Percentiles rank a stretch among this genome's conserved stretches.
These are phyloP conservation scores for Pythium grandisporangium DNA, from an alignment of 352 stramenopile genomes.

Conservation along the genomic window DNA sequence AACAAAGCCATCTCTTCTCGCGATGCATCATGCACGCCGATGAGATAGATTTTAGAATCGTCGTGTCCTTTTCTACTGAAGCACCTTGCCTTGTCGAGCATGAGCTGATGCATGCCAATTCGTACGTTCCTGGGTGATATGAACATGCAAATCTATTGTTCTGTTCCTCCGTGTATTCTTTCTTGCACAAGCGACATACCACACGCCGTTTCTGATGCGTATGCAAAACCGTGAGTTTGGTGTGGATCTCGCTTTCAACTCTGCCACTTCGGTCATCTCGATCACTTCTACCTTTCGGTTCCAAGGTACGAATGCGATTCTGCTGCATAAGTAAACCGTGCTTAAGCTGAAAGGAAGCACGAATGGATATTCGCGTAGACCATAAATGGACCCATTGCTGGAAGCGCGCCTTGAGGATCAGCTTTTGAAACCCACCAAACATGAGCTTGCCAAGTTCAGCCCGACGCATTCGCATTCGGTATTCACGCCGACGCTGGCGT, in stretches of 20 bases:
- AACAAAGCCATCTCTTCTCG: slow-evolving; percentile 62
- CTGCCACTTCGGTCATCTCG: slow-evolving; percentile 8
- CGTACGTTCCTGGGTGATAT: slow-evolving; percentile 55
- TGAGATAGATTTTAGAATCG: slow-evolving; percentile 10
- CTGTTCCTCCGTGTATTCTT: slow-evolving; percentile 61
- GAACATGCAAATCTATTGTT: slow-evolving; percentile 55
- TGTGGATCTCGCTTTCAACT: slow-evolving; percentile 6
- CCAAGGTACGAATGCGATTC: slow-evolving; percentile 25
- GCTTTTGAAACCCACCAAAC: slow-evolving; percentile 28
- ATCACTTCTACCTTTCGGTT: too few relatives aligned
- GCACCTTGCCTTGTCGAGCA: slow-evolving; percentile 28
- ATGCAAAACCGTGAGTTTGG: slow-evolving; percentile 43
- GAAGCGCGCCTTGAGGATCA: slow-evolving; percentile 34
- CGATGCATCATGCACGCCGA: slow-evolving; percentile 65
- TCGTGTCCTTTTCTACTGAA: background rate
- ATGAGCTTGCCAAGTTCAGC: slow-evolving; percentile 41
- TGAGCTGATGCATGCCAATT: slow-evolving; percentile 48
- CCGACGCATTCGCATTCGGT: slow-evolving; percentile 31
- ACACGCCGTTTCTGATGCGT: slow-evolving; percentile 44
- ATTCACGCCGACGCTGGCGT: slow-evolving; percentile 29
- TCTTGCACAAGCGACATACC: slow-evolving; percentile 48
- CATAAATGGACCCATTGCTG: slow-evolving; percentile 53
- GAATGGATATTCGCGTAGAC: slow-evolving; percentile 41
- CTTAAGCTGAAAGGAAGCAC: slow-evolving; percentile 58
- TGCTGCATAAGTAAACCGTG: slow-evolving; percentile 50